These are phyloP conservation scores for Saccharomycopsis selenospora DNA, from an alignment of 805 yeast species.

Conservation along the genomic window DNA sequence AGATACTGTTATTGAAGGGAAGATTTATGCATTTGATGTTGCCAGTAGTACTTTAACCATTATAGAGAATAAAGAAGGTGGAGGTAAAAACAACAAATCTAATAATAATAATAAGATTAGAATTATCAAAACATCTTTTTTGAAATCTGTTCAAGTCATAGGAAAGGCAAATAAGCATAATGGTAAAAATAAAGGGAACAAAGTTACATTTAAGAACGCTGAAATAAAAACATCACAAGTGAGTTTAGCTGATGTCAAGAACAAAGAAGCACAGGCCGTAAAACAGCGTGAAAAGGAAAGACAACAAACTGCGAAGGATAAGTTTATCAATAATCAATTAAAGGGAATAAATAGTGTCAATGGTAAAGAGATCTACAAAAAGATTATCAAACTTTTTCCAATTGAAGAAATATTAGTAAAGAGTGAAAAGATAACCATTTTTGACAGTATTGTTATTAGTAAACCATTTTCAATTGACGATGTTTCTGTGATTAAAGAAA, in stretches of 20 bases:
- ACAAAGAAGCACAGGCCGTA: slow-evolving; percentile 6
- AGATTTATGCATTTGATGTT: slow-evolving; percentile 50
- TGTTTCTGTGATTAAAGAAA: background rate
- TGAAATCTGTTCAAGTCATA: slow-evolving; percentile 17
- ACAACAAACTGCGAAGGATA: slow-evolving; percentile 6
- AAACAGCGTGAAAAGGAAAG: slow-evolving; percentile 14
- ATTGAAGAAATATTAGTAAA: slow-evolving; percentile 15
- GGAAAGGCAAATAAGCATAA: slow-evolving; percentile 1
- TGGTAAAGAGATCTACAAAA: slow-evolving; percentile 17
- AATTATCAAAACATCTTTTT: slow-evolving; percentile 15
- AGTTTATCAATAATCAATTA: slow-evolving; percentile 4
- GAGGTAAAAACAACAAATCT: background rate
- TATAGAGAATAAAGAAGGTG: background rate
- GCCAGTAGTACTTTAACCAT: slow-evolving; percentile 30
- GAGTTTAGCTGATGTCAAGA: slow-evolving; percentile 9
- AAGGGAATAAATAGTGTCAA: slow-evolving; percentile 7
- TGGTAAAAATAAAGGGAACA: background rate
- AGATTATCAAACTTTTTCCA: slow-evolving; percentile 18
- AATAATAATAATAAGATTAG: slow-evolving; percentile 5
- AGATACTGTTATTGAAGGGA: slow-evolving; percentile 53
- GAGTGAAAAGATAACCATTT: background rate
- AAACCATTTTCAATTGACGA: slow-evolving; percentile 10
- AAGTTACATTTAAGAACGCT: slow-evolving; percentile 9
- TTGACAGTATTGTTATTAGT: slow-evolving; percentile 2
- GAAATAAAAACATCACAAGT: slow-evolving; percentile 7